These are phyloP conservation scores for Pugionium cornutum DNA, from an alignment of 345 rosid species.

Conservation along the genomic window DNA sequence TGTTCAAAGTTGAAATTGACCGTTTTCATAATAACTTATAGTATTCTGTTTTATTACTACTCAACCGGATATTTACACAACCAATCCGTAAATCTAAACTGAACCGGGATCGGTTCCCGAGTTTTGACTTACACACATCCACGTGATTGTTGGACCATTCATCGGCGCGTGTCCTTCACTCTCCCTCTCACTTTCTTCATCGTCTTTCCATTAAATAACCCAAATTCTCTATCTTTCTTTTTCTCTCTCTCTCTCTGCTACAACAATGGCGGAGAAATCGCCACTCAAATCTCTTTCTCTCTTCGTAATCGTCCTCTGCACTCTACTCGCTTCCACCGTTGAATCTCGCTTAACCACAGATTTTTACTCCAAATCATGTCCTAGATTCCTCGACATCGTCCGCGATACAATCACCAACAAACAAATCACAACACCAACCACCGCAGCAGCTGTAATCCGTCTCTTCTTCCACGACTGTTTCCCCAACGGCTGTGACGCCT, in stretches of 20 bases:
- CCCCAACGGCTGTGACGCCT: constrained; percentile 79
- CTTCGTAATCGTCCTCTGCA: constrained; percentile 29
- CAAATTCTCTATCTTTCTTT: neutral
- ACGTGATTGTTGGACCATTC: constrained; percentile 36
- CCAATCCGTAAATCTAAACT: neutral
- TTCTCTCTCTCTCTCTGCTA: neutral
- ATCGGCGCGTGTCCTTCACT: constrained; percentile 30
- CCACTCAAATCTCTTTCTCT: constrained; percentile 27
- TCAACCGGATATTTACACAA: constrained; percentile 1
- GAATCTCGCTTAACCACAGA: constrained; percentile 51
- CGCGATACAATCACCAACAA: constrained; percentile 67
- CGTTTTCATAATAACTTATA: too few relatives aligned
- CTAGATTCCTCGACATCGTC: constrained; percentile 60
- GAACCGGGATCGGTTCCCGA: constrained; percentile 9
- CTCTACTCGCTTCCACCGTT: constrained; percentile 19
- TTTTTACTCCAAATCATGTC: constrained; percentile 73
- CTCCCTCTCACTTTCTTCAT: constrained; percentile 23
- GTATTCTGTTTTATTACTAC: neutral
- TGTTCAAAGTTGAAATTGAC: too few relatives aligned
- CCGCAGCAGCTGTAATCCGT: constrained; percentile 85
- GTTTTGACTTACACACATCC: constrained; percentile 25
- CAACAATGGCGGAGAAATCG: constrained; percentile 38
- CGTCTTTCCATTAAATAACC: constrained; percentile 20
- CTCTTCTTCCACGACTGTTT: constrained; percentile 84
- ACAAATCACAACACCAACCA: constrained; percentile 76